Evolutionary conservation across 1,284 basidiomycete species (phyloP).

Genomic region (Sanghuangporus weigelae): DNA sequence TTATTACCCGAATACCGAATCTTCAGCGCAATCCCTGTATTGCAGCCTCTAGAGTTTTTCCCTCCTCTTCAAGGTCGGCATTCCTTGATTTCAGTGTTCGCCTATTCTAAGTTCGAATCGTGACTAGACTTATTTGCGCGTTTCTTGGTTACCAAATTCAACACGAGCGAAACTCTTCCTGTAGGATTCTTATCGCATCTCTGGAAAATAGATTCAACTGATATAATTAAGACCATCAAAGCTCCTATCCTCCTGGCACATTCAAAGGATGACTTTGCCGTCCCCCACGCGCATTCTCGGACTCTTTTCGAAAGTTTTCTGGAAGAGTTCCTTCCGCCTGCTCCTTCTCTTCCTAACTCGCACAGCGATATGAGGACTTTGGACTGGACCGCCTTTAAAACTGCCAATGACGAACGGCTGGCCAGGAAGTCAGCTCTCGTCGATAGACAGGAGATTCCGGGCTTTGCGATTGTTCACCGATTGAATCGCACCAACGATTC

Average conservation of each 20-base stretch:
- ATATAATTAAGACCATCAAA: conserved; percentile 44
- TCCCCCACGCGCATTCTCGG: conserved; percentile 73
- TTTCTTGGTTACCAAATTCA: conserved; percentile 59
- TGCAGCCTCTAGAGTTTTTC: conserved; percentile 64
- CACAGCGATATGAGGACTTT: conserved; percentile 22
- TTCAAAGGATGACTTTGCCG: conserved; percentile 77
- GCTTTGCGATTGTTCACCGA: conserved; percentile 54
- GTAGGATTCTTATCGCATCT: conserved; percentile 32
- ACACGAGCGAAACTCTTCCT: conserved; percentile 55
- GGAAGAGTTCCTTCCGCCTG: conserved; percentile 52
- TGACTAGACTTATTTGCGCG: conserved; percentile 49
- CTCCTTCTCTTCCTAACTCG: conserved; percentile 34
- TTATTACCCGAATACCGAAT: conserved; percentile 71
- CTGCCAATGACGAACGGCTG: conserved; percentile 33
- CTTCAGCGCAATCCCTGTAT: conserved; percentile 65
- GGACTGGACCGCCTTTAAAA: conserved; percentile 13
- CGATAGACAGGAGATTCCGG: conserved; percentile 38
- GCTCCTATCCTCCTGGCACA: conserved; percentile 75
- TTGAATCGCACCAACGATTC: conserved; percentile 38
- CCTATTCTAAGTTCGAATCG: background rate
- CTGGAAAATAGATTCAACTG: conserved; percentile 8
- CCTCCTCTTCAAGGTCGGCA: conserved; percentile 60
- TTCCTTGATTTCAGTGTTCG: background rate
- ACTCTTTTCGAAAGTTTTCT: conserved; percentile 67
- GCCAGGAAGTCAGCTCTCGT: conserved; percentile 36